These are phyloP conservation scores for Myriosclerotinia curreyana DNA, from an alignment of 2,329 filamentous ascomycete species.

Conservation along the genomic window DNA sequence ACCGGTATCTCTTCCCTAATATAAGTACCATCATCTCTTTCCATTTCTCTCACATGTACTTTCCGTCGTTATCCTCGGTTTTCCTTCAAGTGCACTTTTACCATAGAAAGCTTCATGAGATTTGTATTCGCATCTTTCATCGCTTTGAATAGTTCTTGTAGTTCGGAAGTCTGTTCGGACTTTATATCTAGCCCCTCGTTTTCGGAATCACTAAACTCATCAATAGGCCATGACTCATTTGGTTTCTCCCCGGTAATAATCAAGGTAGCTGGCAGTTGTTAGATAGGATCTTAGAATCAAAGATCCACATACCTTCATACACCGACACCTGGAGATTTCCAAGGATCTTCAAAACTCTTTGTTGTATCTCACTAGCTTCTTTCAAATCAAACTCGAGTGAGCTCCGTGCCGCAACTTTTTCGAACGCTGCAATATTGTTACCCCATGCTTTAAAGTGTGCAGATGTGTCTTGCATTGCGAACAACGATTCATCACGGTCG, in stretches of 20 bases:
- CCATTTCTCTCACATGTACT: too few species aligned
- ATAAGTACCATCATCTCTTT: too few species aligned
- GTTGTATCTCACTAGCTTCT: constrained; percentile 29
- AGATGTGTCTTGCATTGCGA: constrained; percentile 23
- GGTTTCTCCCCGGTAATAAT: constrained; percentile 27
- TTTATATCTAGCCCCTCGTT: constrained; percentile 15
- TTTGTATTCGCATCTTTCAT: constrained; percentile 29
- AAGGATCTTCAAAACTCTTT: constrained; percentile 29
- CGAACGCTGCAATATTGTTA: constrained; percentile 32
- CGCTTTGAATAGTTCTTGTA: constrained; percentile 29
- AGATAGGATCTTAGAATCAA: neutral
- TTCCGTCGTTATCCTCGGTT: too few species aligned
- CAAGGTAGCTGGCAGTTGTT: constrained; percentile 19
- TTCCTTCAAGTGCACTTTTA: neutral
- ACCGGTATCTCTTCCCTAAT: too few species aligned
- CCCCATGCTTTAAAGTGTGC: constrained; percentile 33
- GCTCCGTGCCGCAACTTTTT: constrained; percentile 20
- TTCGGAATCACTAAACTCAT: constrained; percentile 26
- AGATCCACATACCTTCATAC: constrained; percentile 22
- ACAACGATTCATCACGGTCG: constrained; percentile 21
- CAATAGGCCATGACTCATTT: constrained; percentile 29
- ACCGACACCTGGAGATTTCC: constrained; percentile 29
- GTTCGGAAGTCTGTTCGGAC: constrained; percentile 28
- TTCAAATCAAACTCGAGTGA: constrained; percentile 32
- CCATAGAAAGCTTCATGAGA: constrained; percentile 33